phyloP scores from a whole-genome alignment of 2,329 filamentous ascomycete species.

The Penicillium sumatraense region DNA sequence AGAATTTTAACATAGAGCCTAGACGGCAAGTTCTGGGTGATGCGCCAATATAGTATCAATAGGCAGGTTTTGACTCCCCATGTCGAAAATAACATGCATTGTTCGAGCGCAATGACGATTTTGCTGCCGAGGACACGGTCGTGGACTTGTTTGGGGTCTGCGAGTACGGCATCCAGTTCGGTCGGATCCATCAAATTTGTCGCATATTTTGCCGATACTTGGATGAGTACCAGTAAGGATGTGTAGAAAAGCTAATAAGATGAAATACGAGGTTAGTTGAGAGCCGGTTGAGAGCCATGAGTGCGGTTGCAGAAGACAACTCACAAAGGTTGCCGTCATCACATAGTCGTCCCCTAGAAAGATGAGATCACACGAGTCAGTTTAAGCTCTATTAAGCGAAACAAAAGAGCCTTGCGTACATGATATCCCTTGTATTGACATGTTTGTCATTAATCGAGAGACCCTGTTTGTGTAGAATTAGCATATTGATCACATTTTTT shows the following conservation, averaged over 20 bases:
- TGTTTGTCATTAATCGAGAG: constrained; percentile 33
- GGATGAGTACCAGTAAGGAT: constrained; percentile 39
- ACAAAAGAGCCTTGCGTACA: constrained; percentile 19
- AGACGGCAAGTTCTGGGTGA: constrained; percentile 46
- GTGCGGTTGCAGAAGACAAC: constrained; percentile 2
- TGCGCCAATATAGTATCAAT: constrained; percentile 54
- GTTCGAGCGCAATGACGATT: constrained; percentile 54
- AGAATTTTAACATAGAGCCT: constrained; percentile 46
- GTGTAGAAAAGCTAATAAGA: constrained; percentile 38
- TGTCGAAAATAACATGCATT: constrained; percentile 55
- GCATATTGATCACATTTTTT: neutral
- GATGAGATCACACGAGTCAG: neutral
- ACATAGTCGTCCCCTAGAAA: constrained; percentile 42
- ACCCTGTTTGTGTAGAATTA: constrained; percentile 19
- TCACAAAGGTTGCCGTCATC: constrained; percentile 44
- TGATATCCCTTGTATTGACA: constrained; percentile 32
- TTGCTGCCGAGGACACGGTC: constrained; percentile 53
- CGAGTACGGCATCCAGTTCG: constrained; percentile 34
- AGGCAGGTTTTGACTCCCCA: constrained; percentile 59
- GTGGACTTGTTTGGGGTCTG: constrained; percentile 44
- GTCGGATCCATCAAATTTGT: constrained; percentile 46
- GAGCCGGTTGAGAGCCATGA: neutral
- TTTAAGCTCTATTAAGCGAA: neutral
- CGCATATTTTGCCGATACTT: constrained; percentile 40
- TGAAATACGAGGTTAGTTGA: neutral